Base-by-base conservation (phyloP, 192 early-diverging fungal genomes). In the Coemansia sp. region DNA sequence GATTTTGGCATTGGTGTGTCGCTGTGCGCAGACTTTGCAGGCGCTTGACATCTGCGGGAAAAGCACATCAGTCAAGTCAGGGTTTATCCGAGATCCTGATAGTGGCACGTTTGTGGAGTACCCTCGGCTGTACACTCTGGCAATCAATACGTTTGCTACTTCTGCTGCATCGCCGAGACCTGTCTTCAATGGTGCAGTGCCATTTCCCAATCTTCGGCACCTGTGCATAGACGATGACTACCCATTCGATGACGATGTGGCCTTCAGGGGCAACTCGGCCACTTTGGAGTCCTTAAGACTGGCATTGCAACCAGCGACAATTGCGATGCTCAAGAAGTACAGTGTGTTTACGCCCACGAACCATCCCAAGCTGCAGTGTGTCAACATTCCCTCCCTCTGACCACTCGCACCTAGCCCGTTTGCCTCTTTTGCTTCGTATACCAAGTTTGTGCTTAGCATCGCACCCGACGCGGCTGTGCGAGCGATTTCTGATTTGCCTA, bases 221-320 rank as follows among this genome's bases (percentile, higher is more conserved):
- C 43, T 65, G 6, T 27, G 41, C 9, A 19, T 38, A n/a, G 6
- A 29, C 9, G n/a, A 19, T 11, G 29, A 42, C 15, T 65, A 65
- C 25, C 63, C 51, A 9, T 65, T 56, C 39, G 63, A 11, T 37
- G 63, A 65, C 24, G 63, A 65, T 20, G 37, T 37, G 6, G 7
- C 41, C 19, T 65, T 65, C 20, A 51, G 63, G 0, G 63, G 49
- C 1, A 65, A 65, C 17, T 4, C 20, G n/a, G 43, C 36, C 10
- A 29, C 51, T 19, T 36, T 65, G n/a, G 63, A 65, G 38, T 27
- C 27, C 17, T 29, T 65, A 9, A 40, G 39, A 8, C 9, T 65
- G 45, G 39, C 24, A 10, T 25, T 14, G 12, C 7, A 27, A 27
- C 47, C 6, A 5, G 24, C 3, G 47, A 51, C 47, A 15, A 25